Conservation (phyloP, 2,329 filamentous ascomycete genomes). For the Helicocarpus griseus region DNA sequence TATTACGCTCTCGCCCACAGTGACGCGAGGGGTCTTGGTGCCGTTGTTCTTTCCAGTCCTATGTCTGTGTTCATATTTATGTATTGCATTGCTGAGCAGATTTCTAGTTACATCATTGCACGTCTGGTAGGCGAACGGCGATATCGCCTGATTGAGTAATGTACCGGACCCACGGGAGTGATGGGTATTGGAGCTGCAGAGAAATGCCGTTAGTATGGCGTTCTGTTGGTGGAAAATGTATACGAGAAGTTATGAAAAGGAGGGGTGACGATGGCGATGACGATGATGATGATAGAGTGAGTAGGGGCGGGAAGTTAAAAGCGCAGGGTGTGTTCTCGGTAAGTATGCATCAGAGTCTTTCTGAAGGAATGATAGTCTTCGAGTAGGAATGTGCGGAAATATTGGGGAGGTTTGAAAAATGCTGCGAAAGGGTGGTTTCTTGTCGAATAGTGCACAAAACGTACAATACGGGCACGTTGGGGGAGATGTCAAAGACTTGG, state of each 20-base stretch:
- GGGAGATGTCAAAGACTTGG: neutral
- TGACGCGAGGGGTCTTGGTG: too few relatives aligned
- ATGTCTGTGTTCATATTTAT: neutral
- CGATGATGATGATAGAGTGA: neutral
- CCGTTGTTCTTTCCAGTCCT: neutral
- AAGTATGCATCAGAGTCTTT: too few relatives aligned
- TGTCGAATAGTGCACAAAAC: neutral
- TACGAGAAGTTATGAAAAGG: neutral
- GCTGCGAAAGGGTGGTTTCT: neutral
- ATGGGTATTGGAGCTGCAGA: slow-evolving; percentile 85
- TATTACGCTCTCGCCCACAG: too few relatives aligned
- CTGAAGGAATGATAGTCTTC: neutral
- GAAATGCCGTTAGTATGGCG: neutral
- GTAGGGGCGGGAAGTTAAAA: neutral
- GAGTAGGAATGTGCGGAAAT: neutral
- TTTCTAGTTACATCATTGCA: slow-evolving; percentile 49
- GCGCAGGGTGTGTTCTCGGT: too few relatives aligned
- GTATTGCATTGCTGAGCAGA: neutral
- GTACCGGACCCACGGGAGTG: slow-evolving; percentile 93
- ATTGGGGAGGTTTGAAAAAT: neutral
- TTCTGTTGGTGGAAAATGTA: neutral
- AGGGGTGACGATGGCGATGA: neutral
- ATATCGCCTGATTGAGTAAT: slow-evolving; percentile 98
- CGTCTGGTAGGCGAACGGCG: slow-evolving; percentile 86
- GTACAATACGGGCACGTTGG: too few relatives aligned